These are phyloP conservation scores for Setaria viridis DNA, from an alignment of 202 grass and related monocot genomes.

Conservation along the genomic window DNA sequence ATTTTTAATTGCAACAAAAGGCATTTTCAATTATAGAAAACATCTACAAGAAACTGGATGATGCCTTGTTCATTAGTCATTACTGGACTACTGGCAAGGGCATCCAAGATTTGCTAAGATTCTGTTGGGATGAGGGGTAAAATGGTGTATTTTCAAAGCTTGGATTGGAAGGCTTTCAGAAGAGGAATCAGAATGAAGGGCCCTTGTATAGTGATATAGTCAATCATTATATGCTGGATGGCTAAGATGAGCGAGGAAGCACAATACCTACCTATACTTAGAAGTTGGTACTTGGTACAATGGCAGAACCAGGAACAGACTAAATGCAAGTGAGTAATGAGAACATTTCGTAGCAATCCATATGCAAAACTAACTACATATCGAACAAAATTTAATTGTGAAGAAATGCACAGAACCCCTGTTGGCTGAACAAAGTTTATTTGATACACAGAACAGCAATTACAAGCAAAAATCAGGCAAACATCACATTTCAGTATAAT, in stretches of 20 bases:
- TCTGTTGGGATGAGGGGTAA: neutral
- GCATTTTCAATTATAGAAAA: too few species aligned
- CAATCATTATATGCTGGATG: neutral
- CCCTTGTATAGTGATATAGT: neutral
- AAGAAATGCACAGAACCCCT: neutral
- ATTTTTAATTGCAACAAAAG: too few species aligned
- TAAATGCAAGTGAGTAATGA: neutral
- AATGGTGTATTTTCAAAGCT: conserved; percentile 14
- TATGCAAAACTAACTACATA: neutral
- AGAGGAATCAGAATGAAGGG: conserved; percentile 6
- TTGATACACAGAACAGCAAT: neutral
- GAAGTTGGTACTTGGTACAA: neutral
- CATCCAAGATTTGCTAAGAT: neutral
- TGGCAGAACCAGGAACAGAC: neutral
- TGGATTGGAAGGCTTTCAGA: neutral
- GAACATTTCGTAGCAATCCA: neutral
- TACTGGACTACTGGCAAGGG: neutral
- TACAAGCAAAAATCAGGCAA: conserved; percentile 29
- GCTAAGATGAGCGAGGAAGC: conserved; percentile 24
- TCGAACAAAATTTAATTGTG: neutral
- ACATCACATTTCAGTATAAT: neutral
- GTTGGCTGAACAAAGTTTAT: neutral
- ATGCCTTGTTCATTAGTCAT: neutral
- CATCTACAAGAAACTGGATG: too few species aligned
- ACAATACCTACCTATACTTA: neutral